Conservation (phyloP, 1,284 basidiomycete species). For the Veloporphyrellus conicus region DNA sequence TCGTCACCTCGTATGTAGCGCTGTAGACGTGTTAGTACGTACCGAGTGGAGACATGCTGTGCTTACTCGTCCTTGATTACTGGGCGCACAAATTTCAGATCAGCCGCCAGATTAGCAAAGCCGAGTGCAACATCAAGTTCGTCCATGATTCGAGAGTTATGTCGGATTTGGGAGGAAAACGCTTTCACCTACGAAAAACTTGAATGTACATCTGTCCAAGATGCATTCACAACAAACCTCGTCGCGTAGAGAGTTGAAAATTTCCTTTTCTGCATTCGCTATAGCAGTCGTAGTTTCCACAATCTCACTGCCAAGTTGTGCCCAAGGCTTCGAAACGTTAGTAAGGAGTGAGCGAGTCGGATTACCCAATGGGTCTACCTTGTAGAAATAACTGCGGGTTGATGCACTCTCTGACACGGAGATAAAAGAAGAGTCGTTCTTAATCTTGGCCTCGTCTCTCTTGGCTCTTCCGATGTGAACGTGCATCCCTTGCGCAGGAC, state of each 20-base stretch:
- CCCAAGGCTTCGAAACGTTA: constrained; percentile 60
- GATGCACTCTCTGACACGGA: constrained; percentile 57
- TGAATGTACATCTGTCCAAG: background rate
- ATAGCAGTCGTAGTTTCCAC: constrained; percentile 56
- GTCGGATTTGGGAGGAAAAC: constrained; percentile 53
- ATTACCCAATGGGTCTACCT: constrained; percentile 40
- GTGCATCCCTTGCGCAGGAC: constrained; percentile 66
- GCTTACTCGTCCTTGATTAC: constrained; percentile 67
- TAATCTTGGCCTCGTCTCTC: constrained; percentile 52
- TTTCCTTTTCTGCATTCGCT: constrained; percentile 58
- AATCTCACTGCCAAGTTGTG: constrained; percentile 64
- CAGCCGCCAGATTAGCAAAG: constrained; percentile 79
- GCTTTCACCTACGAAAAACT: constrained; percentile 54
- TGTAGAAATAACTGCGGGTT: constrained; percentile 68
- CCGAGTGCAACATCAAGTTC: constrained; percentile 84
- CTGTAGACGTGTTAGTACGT: constrained; percentile 37
- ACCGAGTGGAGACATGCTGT: constrained; percentile 1
- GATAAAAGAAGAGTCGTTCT: constrained; percentile 48
- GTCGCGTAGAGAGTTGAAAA: constrained; percentile 63
- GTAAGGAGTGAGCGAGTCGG: constrained; percentile 7
- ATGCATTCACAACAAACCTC: constrained; percentile 46
- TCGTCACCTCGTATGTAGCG: constrained; percentile 59
- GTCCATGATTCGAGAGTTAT: constrained; percentile 79
- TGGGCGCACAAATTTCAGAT: constrained; percentile 77
- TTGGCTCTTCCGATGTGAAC: constrained; percentile 64